These are phyloP conservation scores for Coemansia sp. DNA, from an alignment of 192 early-diverging fungal genomes.

Conservation along the genomic window DNA sequence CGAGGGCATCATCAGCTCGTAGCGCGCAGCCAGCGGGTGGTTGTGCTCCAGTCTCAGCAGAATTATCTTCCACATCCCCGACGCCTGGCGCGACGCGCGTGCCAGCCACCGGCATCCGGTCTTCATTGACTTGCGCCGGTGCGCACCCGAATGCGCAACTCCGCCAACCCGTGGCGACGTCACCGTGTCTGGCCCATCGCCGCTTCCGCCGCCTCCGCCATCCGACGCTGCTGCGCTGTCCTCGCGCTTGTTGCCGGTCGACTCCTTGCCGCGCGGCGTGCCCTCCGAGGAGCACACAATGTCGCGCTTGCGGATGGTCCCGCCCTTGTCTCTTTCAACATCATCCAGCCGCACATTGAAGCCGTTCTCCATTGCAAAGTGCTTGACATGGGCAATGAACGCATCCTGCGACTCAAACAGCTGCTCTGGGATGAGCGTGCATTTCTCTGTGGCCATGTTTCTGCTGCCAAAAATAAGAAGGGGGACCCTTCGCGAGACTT, in stretches of 20 bases:
- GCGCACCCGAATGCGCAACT: conserved; percentile 49
- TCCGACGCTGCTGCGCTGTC: conserved; percentile 33
- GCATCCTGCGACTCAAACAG: conserved; percentile 53
- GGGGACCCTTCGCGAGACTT: neutral
- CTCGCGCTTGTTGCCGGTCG: conserved; percentile 37
- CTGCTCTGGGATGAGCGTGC: conserved; percentile 56
- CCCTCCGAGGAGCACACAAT: conserved; percentile 57
- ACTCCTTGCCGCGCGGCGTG: conserved; percentile 50
- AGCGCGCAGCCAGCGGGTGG: conserved; percentile 46
- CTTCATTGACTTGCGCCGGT: conserved; percentile 57
- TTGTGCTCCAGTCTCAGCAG: conserved; percentile 56
- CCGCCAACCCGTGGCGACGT: conserved; percentile 4
- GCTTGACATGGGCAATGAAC: conserved; percentile 54
- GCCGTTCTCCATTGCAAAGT: conserved; percentile 48
- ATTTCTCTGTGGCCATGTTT: conserved; percentile 45
- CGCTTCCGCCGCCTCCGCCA: conserved; percentile 12
- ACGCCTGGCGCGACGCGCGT: conserved; percentile 50
- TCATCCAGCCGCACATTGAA: conserved; percentile 58
- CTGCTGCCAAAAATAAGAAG: neutral
- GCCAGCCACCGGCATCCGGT: conserved; percentile 57
- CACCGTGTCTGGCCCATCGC: neutral
- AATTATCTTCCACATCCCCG: conserved; percentile 58
- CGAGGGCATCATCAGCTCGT: conserved; percentile 23
- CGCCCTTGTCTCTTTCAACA: conserved; percentile 57
- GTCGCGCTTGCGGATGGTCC: conserved; percentile 55